These are phyloP conservation scores for Calamus simplicifolius DNA, from an alignment of 176 grass and related monocot species.

Conservation along the genomic window DNA sequence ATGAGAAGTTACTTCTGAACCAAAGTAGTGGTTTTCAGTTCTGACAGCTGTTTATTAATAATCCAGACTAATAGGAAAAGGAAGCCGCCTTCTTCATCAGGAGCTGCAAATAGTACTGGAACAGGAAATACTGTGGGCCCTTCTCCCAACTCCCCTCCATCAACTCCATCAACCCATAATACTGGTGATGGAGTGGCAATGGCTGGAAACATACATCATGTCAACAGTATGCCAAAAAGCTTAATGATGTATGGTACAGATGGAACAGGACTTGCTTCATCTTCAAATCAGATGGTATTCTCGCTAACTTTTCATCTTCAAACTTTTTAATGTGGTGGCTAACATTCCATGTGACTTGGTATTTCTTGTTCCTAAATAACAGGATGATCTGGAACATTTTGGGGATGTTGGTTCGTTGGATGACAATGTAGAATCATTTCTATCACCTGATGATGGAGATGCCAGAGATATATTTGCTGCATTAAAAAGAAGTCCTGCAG, in stretches of 20 bases:
- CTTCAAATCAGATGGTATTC: conserved; percentile 96
- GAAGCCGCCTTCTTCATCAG: conserved; percentile 85
- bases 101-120: conserved; percentile 93
- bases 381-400: conserved; percentile 97
- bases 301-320: not conserved
- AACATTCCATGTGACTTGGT: not conserved
- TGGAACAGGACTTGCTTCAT: conserved; percentile 68
- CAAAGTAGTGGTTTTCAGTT: not conserved
- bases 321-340: not conserved
- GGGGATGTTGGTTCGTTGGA: conserved; percentile 86
- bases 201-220: conserved; percentile 58
- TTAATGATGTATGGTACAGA: conserved; percentile 89
- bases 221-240: conserved; percentile 57
- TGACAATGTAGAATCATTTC: conserved; percentile 96
- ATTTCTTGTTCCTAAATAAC: conserved; percentile 6
- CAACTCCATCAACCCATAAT: conserved; percentile 89
- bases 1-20: too few species aligned
- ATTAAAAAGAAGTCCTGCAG: conserved; percentile 51
- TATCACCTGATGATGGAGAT: conserved; percentile 87
- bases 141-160: conserved; percentile 72
- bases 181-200: conserved; percentile 58
- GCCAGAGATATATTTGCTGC: conserved; percentile 85
- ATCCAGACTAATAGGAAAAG: conserved; percentile 88
- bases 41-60: conserved; percentile 8
- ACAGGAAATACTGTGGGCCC: conserved; percentile 92